Evolutionary conservation across 2,329 filamentous ascomycete genomes (phyloP).

Genomic region (Diaporthe sp.): DNA sequence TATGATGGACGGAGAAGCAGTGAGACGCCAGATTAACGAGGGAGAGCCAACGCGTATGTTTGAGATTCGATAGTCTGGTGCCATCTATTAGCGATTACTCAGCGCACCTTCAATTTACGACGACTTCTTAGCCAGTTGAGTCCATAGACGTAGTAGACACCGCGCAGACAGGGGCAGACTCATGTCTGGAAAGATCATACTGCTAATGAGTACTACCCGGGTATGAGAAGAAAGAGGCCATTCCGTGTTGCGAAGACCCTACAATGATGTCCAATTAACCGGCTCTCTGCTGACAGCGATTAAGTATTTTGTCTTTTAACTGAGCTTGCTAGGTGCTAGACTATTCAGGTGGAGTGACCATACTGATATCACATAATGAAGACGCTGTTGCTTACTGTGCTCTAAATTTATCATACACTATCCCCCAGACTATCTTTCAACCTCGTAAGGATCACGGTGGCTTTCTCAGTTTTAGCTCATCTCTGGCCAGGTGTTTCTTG

Average conservation of each 20-base stretch:
- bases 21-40: conserved; percentile 12
- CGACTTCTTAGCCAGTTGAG: too few species aligned
- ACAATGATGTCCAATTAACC: too few species aligned
- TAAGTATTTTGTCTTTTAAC: not conserved
- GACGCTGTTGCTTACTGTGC: not conserved
- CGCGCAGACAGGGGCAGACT: too few species aligned
- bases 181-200: too few species aligned
- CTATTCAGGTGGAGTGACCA: not conserved
- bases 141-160: not conserved
- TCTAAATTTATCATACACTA: not conserved
- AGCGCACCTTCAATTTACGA: not conserved
- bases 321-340: not conserved
- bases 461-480: too few species aligned
- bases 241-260: too few species aligned
- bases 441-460: too few species aligned
- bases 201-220: too few species aligned
- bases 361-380: not conserved
- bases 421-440: not conserved
- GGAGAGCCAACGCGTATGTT: not conserved
- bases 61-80: conserved; percentile 8
- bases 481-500: too few species aligned
- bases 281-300: not conserved
- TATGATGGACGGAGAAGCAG: conserved; percentile 46
- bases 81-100: not conserved
- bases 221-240: too few species aligned